Evolutionary conservation across 495 filamentous ascomycete species (phyloP).

Genomic region (Trichoderma asperelloides): DNA sequence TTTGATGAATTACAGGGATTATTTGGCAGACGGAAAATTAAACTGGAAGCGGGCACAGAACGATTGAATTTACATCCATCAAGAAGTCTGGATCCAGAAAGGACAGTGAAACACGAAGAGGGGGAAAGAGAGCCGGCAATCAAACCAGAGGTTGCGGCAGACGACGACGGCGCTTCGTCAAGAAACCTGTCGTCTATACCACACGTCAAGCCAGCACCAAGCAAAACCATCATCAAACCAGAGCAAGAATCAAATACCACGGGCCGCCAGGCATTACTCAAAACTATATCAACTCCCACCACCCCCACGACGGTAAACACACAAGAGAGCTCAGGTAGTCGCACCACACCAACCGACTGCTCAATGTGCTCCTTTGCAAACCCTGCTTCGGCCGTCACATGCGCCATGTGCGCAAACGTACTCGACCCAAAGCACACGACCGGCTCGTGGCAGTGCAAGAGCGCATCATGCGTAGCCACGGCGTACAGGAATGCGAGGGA

Average conservation of each 20-base stretch:
- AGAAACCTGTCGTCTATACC: not conserved
- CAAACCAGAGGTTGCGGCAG: not conserved
- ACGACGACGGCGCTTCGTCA: not conserved
- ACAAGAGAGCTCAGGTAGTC: too few species aligned
- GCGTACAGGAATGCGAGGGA: constrained; percentile 57
- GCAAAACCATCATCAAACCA: not conserved
- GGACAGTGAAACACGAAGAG: not conserved
- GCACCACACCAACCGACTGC: constrained; percentile 27
- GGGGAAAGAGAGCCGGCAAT: not conserved
- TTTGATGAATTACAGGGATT: constrained; percentile 44
- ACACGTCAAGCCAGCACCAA: not conserved
- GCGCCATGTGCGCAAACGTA: constrained; percentile 57
- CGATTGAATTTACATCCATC: not conserved
- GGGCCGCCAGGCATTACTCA: not conserved
- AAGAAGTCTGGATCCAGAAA: not conserved
- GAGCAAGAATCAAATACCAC: not conserved
- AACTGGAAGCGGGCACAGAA: not conserved
- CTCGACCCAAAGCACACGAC: constrained; percentile 41
- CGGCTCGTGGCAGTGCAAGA: constrained; percentile 51
- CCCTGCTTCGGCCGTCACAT: constrained; percentile 39
- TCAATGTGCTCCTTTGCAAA: constrained; percentile 57
- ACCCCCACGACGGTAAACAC: too few species aligned
- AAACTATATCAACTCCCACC: not conserved
- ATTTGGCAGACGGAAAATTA: not conserved
- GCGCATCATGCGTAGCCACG: constrained; percentile 40